Percentiles rank a stretch among this genome's conserved stretches.
phyloP scores from a whole-genome alignment of 352 stramenopile genomes.

The Lagenidium sp. region DNA sequence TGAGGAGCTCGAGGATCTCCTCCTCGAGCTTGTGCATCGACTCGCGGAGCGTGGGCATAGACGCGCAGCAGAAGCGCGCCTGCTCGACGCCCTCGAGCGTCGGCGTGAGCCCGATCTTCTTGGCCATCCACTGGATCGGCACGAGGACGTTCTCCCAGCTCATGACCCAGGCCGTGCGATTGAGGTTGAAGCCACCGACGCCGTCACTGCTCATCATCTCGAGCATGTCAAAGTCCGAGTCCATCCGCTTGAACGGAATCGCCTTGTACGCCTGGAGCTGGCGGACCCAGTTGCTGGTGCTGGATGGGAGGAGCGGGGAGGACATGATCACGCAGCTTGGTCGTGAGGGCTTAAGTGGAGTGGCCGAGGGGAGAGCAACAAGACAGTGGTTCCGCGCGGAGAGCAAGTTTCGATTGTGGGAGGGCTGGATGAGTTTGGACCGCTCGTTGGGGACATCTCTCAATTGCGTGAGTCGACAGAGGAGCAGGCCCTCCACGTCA shows the following conservation, averaged over 20 bases:
- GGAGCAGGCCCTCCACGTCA: too few species aligned
- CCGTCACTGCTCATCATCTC: slow-evolving; percentile 18
- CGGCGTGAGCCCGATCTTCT: slow-evolving; percentile 20
- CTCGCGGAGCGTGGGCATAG: slow-evolving; percentile 13
- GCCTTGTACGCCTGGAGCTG: slow-evolving; percentile 14
- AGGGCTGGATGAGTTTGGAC: too few species aligned
- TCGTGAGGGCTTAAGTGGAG: too few species aligned
- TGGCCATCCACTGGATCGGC: slow-evolving; percentile 25
- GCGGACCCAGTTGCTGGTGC: slow-evolving; percentile 15
- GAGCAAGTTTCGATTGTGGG: too few species aligned
- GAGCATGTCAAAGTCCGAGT: slow-evolving; percentile 17
- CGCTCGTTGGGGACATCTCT: too few species aligned
- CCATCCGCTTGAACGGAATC: slow-evolving; percentile 5
- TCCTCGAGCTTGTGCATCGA: slow-evolving; percentile 21
- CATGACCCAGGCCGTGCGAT: slow-evolving; percentile 19
- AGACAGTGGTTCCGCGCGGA: too few species aligned
- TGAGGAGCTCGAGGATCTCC: slow-evolving; percentile 23
- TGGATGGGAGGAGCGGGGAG: slow-evolving; percentile 9
- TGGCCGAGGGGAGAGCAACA: too few species aligned
- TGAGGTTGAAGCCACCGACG: background rate
- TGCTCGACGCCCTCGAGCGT: slow-evolving; percentile 14
- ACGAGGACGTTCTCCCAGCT: slow-evolving; percentile 50
- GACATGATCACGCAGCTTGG: too few species aligned
- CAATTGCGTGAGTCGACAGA: too few species aligned
- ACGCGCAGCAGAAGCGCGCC: slow-evolving; percentile 10